Base-by-base conservation (phyloP, 139 green algal genomes). In the Yamagishiella unicocca region DNA sequence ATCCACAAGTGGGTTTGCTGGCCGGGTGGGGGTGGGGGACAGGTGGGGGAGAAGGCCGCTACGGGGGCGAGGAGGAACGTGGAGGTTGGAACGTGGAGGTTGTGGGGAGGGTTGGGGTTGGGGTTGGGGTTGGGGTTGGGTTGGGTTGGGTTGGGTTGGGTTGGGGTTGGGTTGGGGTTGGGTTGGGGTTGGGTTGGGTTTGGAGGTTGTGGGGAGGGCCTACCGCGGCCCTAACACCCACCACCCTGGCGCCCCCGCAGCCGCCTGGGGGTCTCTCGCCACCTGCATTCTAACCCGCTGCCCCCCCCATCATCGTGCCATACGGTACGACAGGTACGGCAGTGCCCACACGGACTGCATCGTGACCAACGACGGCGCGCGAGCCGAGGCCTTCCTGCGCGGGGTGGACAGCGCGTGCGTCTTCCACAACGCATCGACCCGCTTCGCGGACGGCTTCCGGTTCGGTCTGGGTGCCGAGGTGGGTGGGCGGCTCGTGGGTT, bases 401-500 rank as follows among this genome's bases (percentile, higher is more conserved):
- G 79, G 87, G 4, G 97, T 99, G 43, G 98, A 99, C 92, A 94
- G 85, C 50, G 97, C 97, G 6, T 99, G 96, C 87, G 97, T 99
- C 33, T 96, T 98, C 88, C 96, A 98, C 93, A 99, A 99, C 89
- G 94, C 95, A 9, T 96, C 91, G 66, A 99, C 97, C 2, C 95
- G 98, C 33, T 99, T 99, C 82, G 90, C 92, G 9, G 98, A 99
- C 88, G 98, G 98, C 38, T 99, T 98, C 89, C 91, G 98, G 40
- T 99, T 98, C 93, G 97, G 97, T 0, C 93, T 99, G 27, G 97
- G 97, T 19, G 97, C 96, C 0, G 96, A 99, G 94, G 96, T 92
- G 70, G 35, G 70, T 58, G 21, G 37, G 31, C 27, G 29, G 64
- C 12, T 40, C 35, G 64, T 29, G 9, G 17, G 12, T 58, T 58